A percentile compares a stretch with the other conserved stretches of the same genome.
Evolutionary conservation across 768 basidiomycete species (phyloP).

Genomic region (Neoboletus subvelutipes): DNA sequence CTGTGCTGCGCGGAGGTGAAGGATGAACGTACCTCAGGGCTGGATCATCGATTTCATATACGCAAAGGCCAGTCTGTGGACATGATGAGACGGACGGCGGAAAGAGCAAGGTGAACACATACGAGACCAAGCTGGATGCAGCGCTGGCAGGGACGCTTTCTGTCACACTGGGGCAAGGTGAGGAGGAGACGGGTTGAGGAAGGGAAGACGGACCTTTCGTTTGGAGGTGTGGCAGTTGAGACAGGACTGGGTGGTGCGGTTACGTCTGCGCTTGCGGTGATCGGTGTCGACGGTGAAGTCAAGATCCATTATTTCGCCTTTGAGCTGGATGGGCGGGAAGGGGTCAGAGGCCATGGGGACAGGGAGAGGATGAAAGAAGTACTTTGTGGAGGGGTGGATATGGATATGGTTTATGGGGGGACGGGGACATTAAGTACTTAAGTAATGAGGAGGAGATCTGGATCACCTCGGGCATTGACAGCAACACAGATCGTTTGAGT

Average conservation of each 20-base stretch:
- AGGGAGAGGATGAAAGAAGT: conserved; percentile 34
- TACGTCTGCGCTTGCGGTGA: conserved; percentile 83
- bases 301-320: conserved; percentile 76
- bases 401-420: conserved; percentile 41
- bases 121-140: conserved; percentile 90
- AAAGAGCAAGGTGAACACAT: conserved; percentile 17
- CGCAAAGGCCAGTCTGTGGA: conserved; percentile 83
- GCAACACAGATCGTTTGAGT: conserved; percentile 28
- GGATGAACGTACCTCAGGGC: conserved; percentile 56
- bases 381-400: conserved; percentile 49
- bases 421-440: conserved; percentile 62
- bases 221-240: conserved; percentile 93
- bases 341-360: conserved; percentile 53
- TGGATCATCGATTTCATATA: conserved; percentile 93
- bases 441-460: conserved; percentile 38
- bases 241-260: conserved; percentile 87
- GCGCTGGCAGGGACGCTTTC: conserved; percentile 86
- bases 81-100: conserved; percentile 5
- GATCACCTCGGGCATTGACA: conserved; percentile 45
- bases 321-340: conserved; percentile 58
- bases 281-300: conserved; percentile 72
- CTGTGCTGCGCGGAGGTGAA: background rate
- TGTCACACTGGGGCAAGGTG: conserved; percentile 59
- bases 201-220: conserved; percentile 62
- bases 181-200: conserved; percentile 1